A percentile compares a stretch with the other conserved stretches of the same genome.
These are phyloP conservation scores for Tetratostichococcus sp. DNA, from an alignment of 139 green algal genomes.

Conservation along the genomic window DNA sequence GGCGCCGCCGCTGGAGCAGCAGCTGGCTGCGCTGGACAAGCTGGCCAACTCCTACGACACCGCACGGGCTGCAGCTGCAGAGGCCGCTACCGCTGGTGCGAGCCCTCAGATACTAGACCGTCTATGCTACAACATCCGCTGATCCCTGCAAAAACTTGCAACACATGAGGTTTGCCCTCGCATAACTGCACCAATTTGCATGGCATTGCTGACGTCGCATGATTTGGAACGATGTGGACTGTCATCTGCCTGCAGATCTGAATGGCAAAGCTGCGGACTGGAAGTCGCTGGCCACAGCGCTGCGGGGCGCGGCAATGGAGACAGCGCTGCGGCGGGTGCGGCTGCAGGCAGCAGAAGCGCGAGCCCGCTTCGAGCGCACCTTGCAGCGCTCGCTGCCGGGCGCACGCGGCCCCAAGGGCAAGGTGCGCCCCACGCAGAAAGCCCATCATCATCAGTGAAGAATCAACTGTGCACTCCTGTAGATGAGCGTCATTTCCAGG, in stretches of 20 bases:
- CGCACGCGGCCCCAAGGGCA: background rate
- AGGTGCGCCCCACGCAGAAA: conserved; percentile 12
- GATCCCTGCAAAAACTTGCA: no score
- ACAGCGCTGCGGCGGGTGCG: background rate
- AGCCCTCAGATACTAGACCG: no score
- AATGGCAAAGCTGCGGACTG: background rate
- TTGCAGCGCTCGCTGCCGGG: background rate
- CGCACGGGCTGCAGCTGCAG: conserved; percentile 14
- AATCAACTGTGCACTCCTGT: no score
- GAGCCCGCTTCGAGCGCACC: background rate
- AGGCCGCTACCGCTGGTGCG: background rate
- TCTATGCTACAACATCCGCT: no score
- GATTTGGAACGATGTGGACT: no score
- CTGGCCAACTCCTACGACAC: conserved; percentile 39
- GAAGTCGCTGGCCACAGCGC: background rate
- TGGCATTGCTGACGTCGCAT: no score
- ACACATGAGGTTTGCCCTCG: no score
- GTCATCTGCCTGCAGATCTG: background rate
- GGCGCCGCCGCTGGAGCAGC: conserved; percentile 27
- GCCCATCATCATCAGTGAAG: no score
- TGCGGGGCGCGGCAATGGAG: background rate
- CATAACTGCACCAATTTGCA: no score
- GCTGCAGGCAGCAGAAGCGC: background rate
- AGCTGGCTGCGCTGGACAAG: conserved; percentile 58
- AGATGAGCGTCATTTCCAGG: no score